Conservation (phyloP, 1,139 yeast genomes). For the Magnusiomyces paraingens region DNA sequence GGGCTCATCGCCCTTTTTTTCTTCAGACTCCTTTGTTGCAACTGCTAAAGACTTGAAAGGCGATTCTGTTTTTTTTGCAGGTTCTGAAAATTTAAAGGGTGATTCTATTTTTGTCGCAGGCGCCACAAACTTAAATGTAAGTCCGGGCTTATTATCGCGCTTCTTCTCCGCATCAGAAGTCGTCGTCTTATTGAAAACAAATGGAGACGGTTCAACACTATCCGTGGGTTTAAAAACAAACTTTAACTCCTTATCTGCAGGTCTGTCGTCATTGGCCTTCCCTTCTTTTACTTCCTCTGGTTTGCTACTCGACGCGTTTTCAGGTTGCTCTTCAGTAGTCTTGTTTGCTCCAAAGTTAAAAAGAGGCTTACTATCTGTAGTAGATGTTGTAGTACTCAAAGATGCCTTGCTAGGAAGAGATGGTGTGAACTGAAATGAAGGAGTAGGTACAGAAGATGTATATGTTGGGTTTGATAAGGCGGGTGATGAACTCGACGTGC, state of each 20-base stretch:
- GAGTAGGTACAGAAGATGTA: not conserved
- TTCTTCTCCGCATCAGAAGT: not conserved
- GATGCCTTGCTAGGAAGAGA: not conserved
- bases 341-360: not conserved
- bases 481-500: not conserved
- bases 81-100: not conserved
- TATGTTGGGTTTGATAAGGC: not conserved
- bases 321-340: not conserved
- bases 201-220: not conserved
- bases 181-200: not conserved
- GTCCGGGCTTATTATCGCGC: constrained; percentile 3
- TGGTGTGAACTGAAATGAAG: not conserved
- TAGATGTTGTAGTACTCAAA: not conserved
- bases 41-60: not conserved
- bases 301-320: not conserved
- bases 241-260: not conserved
- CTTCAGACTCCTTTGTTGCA: not conserved
- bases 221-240: not conserved
- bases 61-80: not conserved
- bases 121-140: constrained; percentile 2
- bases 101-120: not conserved
- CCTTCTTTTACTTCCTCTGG: not conserved
- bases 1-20: not conserved
- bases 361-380: not conserved
- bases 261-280: not conserved